Conservation (phyloP, 108 stramenopile species). For the Cyclotella sp. region DNA sequence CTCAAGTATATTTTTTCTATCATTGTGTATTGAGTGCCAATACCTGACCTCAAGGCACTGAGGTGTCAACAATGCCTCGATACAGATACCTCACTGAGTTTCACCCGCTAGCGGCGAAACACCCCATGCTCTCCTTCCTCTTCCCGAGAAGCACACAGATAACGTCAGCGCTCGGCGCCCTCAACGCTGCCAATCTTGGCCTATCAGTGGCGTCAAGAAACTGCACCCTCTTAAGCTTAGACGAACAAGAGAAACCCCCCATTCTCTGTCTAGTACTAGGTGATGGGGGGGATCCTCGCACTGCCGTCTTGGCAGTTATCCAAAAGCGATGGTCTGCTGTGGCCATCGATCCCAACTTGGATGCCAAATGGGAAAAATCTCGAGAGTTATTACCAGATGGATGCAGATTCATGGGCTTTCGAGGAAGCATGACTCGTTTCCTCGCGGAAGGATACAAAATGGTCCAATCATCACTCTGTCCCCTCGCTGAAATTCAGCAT, state of each 20-base stretch:
- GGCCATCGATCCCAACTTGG: slow-evolving; percentile 28
- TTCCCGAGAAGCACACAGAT: slow-evolving; percentile 12
- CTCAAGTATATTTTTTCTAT: no score
- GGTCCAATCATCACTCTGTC: slow-evolving; percentile 17
- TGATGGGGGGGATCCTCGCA: slow-evolving; percentile 17
- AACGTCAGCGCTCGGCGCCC: slow-evolving; percentile 1
- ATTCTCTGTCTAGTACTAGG: slow-evolving; percentile 35
- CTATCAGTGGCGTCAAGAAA: not conserved
- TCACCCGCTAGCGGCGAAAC: not conserved
- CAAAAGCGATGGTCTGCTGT: slow-evolving; percentile 25
- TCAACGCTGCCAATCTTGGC: slow-evolving; percentile 17
- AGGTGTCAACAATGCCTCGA: slow-evolving; percentile 8
- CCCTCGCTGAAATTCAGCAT: not conserved
- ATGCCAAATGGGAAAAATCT: slow-evolving; percentile 16
- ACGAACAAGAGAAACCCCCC: not conserved
- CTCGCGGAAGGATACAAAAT: slow-evolving; percentile 10
- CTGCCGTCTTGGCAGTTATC: slow-evolving; percentile 23
- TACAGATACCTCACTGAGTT: slow-evolving; percentile 25
- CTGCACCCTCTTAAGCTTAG: not conserved
- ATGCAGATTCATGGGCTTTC: slow-evolving; percentile 21
- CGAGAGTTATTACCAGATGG: slow-evolving; percentile 3
- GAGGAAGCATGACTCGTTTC: slow-evolving; percentile 21
- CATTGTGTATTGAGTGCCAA: no score
- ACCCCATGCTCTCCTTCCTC: slow-evolving; percentile 16
- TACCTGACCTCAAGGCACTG: no score